Evolutionary conservation across 73 alveolate genomes (phyloP).

Genomic region (Paramecium caudatum): DNA sequence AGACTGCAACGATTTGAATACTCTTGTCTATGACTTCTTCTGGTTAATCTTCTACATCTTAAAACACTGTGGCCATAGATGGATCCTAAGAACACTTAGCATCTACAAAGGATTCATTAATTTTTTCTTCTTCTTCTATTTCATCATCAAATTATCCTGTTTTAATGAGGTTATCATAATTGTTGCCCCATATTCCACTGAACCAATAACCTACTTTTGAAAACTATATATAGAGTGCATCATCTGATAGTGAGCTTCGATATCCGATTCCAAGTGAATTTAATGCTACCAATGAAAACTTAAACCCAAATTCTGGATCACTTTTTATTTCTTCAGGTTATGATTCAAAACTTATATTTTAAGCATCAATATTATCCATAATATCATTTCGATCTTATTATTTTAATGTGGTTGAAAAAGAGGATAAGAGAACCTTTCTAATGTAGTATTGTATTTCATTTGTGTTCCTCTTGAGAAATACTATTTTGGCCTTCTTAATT

Average conservation of each 20-base stretch:
- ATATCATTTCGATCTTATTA: background rate
- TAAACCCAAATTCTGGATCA: constrained; percentile 37
- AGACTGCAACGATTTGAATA: constrained; percentile 15
- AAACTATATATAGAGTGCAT: constrained; percentile 43
- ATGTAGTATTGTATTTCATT: constrained; percentile 55
- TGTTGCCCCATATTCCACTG: constrained; percentile 55
- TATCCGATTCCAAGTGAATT: constrained; percentile 34
- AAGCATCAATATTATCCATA: background rate
- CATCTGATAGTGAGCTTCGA: constrained; percentile 49
- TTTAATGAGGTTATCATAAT: constrained; percentile 38
- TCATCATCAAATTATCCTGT: constrained; percentile 56
- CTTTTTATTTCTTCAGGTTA: background rate
- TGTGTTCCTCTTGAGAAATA: constrained; percentile 55
- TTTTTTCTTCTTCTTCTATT: constrained; percentile 11
- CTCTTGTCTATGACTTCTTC: background rate
- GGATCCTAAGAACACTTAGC: background rate
- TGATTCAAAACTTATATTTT: background rate
- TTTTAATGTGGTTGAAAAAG: constrained; percentile 8
- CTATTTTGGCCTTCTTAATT: constrained; percentile 2
- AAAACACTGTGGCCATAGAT: background rate
- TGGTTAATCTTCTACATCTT: background rate
- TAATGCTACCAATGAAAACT: constrained; percentile 57
- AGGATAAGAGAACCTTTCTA: constrained; percentile 17
- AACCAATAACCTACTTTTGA: constrained; percentile 49
- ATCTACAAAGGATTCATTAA: background rate